phyloP scores from a whole-genome alignment of 176 grass and related monocot genomes.

The Oropetium thomaeum region DNA sequence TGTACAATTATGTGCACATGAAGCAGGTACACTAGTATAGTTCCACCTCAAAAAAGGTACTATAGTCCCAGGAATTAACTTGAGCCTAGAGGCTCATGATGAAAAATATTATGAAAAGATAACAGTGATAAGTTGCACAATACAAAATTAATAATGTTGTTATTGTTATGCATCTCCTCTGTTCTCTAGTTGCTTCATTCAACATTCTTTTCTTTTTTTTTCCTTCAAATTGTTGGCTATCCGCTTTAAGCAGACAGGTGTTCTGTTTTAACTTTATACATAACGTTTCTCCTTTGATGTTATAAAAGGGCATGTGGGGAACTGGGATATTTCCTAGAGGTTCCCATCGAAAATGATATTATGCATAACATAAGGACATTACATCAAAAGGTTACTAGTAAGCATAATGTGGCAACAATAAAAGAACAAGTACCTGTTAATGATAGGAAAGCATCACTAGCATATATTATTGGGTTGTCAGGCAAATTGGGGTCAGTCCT shows the following conservation, averaged over 20 bases:
- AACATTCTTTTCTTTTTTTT: not conserved
- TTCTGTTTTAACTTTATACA: not conserved
- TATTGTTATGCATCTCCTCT: not conserved
- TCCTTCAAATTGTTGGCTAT: no score
- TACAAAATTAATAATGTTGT: not conserved
- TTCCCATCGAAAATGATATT: not conserved
- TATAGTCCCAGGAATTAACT: not conserved
- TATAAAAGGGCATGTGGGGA: not conserved
- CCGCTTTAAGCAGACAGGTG: not conserved
- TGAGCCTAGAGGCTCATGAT: not conserved
- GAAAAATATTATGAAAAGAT: not conserved
- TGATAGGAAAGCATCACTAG: conserved; percentile 75
- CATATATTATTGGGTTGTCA: conserved; percentile 89
- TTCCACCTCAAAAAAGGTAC: no score
- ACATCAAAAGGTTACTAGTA: not conserved
- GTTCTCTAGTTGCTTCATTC: not conserved
- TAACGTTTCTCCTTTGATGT: not conserved
- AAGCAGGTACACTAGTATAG: conserved; percentile 4
- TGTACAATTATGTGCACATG: no score
- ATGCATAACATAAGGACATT: not conserved
- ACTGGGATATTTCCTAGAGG: not conserved
- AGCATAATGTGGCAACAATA: conserved; percentile 16
- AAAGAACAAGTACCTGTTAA: conserved; percentile 60
- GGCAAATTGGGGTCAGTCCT: conserved; percentile 76
- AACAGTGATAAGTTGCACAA: not conserved